phyloP scores from a whole-genome alignment of 352 stramenopile genomes.

The Thalassiosira mediterranea region DNA sequence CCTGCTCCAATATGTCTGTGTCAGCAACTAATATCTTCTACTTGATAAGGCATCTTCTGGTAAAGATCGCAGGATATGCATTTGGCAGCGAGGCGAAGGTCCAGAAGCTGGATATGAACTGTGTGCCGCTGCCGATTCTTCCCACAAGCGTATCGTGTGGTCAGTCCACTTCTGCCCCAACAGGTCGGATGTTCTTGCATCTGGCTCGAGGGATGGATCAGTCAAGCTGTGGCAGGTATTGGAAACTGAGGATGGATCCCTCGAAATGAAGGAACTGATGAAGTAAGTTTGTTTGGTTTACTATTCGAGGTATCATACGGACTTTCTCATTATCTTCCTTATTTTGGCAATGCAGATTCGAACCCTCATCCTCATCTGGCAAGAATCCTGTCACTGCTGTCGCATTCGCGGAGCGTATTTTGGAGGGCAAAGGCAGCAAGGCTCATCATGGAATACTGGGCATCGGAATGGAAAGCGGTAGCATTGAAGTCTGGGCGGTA shows the following conservation, averaged over 20 bases:
- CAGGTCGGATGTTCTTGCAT: slow-evolving; percentile 64
- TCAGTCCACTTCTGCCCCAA: slow-evolving; percentile 75
- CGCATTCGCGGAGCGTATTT: slow-evolving; percentile 60
- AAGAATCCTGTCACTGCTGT: slow-evolving; percentile 77
- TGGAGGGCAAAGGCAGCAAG: neutral
- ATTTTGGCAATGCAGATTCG: no score
- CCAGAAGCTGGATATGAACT: no score
- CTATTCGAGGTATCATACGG: no score
- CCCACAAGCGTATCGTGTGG: slow-evolving; percentile 84
- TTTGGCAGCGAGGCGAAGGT: no score
- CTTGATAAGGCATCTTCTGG: slow-evolving; percentile 78
- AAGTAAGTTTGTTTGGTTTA: no score
- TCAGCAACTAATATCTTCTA: no score
- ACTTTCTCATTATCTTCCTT: no score
- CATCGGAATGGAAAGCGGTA: slow-evolving; percentile 70
- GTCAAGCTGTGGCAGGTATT: slow-evolving; percentile 76
- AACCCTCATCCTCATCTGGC: slow-evolving; percentile 38
- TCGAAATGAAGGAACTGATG: slow-evolving; percentile 55
- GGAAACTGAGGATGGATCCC: slow-evolving; percentile 27
- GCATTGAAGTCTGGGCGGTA: slow-evolving; percentile 74
- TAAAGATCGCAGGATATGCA: slow-evolving; percentile 81
- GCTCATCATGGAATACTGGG: slow-evolving; percentile 45
- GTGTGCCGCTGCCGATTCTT: slow-evolving; percentile 57
- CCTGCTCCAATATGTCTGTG: no score
- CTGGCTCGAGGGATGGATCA: slow-evolving; percentile 77